Conservation (phyloP, 2,329 filamentous ascomycete species). For the Sporothrix mexicana region DNA sequence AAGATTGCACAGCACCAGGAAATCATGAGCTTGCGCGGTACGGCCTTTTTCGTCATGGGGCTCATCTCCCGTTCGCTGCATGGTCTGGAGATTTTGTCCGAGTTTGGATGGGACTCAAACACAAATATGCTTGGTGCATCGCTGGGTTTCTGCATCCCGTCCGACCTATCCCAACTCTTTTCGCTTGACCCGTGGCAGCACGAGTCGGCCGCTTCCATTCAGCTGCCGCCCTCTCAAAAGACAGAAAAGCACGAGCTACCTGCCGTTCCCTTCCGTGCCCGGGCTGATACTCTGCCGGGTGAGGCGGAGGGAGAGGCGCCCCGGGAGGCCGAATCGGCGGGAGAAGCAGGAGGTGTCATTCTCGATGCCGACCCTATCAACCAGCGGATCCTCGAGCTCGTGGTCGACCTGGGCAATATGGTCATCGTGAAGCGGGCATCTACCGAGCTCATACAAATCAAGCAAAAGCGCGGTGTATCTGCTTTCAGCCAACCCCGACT, state of each 20-base stretch:
- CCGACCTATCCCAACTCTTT: slow-evolving; percentile 78
- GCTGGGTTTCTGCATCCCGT: slow-evolving; percentile 85
- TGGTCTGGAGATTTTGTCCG: slow-evolving; percentile 86
- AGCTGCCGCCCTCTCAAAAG: slow-evolving; percentile 58
- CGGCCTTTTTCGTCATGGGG: slow-evolving; percentile 94
- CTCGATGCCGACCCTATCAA: slow-evolving; percentile 56
- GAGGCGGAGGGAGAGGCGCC: slow-evolving; percentile 38
- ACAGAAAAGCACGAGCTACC: slow-evolving; percentile 57
- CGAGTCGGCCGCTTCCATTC: slow-evolving; percentile 55
- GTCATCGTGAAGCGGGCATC: slow-evolving; percentile 89
- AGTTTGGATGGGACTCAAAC: slow-evolving; percentile 91
- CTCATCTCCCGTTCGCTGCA: slow-evolving; percentile 91
- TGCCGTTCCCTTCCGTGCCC: slow-evolving; percentile 49
- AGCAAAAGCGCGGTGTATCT: slow-evolving; percentile 72
- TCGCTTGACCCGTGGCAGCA: slow-evolving; percentile 68
- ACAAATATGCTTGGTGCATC: slow-evolving; percentile 82
- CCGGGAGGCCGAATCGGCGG: slow-evolving; percentile 42
- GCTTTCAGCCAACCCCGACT: slow-evolving; percentile 78
- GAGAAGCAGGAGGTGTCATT: slow-evolving; percentile 44
- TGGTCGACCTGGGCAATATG: slow-evolving; percentile 89
- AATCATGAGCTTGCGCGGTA: slow-evolving; percentile 91
- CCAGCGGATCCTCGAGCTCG: slow-evolving; percentile 81
- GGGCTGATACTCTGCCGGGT: slow-evolving; percentile 42
- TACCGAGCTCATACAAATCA: slow-evolving; percentile 79
- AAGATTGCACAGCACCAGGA: slow-evolving; percentile 85